Percentiles rank a stretch among this genome's conserved stretches.
These are phyloP conservation scores for Zangia roseola DNA, from an alignment of 768 basidiomycete genomes.

Conservation along the genomic window DNA sequence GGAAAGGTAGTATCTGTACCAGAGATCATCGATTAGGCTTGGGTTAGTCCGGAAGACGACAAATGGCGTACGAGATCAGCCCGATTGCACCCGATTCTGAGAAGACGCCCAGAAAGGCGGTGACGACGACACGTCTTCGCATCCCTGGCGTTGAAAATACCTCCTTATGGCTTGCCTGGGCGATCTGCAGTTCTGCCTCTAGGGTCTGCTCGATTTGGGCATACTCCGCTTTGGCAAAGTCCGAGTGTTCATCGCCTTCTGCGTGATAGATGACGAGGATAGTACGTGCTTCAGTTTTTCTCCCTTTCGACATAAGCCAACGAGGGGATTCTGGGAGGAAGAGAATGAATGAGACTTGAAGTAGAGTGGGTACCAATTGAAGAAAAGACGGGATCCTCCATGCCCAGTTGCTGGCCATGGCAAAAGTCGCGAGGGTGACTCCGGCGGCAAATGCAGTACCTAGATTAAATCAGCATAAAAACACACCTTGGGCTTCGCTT, in stretches of 20 bases:
- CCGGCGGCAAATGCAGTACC: conserved; percentile 41
- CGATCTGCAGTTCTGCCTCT: conserved; percentile 22
- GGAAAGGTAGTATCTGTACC: conserved; percentile 12
- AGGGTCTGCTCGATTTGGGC: conserved; percentile 56
- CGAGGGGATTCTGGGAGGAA: conserved; percentile 64
- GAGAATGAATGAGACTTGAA: conserved; percentile 53
- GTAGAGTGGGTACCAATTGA: conserved; percentile 49
- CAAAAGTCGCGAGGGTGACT: conserved; percentile 60
- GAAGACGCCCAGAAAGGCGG: too few relatives aligned
- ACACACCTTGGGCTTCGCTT: too few relatives aligned
- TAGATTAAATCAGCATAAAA: too few relatives aligned
- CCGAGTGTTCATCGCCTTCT: conserved; percentile 45
- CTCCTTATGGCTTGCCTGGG: neutral
- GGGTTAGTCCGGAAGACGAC: too few relatives aligned
- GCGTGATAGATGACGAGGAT: conserved; percentile 58
- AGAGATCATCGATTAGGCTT: conserved; percentile 8
- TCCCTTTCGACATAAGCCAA: conserved; percentile 60
- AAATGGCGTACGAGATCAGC: too few relatives aligned
- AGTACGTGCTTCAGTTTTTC: conserved; percentile 44
- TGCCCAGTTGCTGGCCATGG: conserved; percentile 53
- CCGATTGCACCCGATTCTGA: too few relatives aligned
- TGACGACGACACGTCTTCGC: conserved; percentile 14
- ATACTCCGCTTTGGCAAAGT: conserved; percentile 60
- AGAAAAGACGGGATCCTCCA: conserved; percentile 64
- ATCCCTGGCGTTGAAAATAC: conserved; percentile 9